A percentile compares a stretch with the other conserved stretches of the same genome.
These are phyloP conservation scores for Capsicum rhomboideum DNA, from an alignment of 257 asterid species.

Conservation along the genomic window DNA sequence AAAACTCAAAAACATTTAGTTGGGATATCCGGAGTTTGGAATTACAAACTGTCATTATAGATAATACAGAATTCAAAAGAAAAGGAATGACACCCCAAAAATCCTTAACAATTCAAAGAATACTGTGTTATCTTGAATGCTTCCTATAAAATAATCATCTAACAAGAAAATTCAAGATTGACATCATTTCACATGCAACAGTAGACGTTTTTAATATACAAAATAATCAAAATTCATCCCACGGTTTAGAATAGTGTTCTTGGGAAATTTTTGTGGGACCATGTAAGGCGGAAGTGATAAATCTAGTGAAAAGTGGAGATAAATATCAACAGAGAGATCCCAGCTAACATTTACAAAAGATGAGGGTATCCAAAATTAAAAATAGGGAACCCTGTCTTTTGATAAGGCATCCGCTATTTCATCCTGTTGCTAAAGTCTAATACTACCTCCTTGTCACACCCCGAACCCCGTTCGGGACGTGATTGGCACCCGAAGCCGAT, in stretches of 20 bases:
- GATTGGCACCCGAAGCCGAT: too few species aligned
- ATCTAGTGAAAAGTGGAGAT: neutral
- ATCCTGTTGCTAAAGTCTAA: conserved; percentile 30
- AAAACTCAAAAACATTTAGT: too few species aligned
- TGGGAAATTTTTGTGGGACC: neutral
- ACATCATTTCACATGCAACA: neutral
- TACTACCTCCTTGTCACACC: conserved; percentile 15
- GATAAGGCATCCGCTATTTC: neutral
- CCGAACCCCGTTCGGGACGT: too few species aligned
- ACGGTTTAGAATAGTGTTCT: neutral
- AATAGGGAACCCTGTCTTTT: conserved; percentile 2
- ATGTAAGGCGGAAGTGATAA: neutral
- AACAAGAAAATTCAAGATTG: neutral
- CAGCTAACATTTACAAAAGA: neutral
- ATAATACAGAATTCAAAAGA: neutral
- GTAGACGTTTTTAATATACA: neutral
- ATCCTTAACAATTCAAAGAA: neutral
- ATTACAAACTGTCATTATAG: too few species aligned
- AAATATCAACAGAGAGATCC: neutral
- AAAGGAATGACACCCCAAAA: neutral
- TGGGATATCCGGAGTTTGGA: too few species aligned
- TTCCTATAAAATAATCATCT: neutral
- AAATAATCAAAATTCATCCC: neutral
- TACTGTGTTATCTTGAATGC: neutral
- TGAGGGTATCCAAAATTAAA: conserved; percentile 10